A percentile compares a stretch with the other conserved stretches of the same genome.
Conservation (phyloP, 345 rosid genomes). For the Chamaenerion angustifolium region DNA sequence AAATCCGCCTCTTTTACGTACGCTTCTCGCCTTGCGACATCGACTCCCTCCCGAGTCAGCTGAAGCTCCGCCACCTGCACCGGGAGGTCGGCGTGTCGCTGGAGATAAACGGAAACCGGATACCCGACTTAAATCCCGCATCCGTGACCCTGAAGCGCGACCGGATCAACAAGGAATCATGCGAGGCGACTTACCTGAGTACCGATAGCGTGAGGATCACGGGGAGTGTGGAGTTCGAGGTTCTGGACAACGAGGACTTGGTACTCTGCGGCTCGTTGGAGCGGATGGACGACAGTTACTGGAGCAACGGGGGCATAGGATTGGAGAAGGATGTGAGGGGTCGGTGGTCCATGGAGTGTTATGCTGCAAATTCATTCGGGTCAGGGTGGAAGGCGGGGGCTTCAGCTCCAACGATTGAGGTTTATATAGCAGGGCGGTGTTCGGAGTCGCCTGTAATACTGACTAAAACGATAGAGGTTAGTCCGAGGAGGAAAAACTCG, state of each 20-base stretch:
- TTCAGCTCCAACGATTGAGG: slow-evolving; percentile 50
- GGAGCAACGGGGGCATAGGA: slow-evolving; percentile 25
- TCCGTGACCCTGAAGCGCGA: slow-evolving; percentile 62
- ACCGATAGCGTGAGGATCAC: slow-evolving; percentile 65
- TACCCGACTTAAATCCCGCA: slow-evolving; percentile 43
- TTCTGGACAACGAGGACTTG: slow-evolving; percentile 39
- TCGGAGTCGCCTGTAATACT: slow-evolving; percentile 63
- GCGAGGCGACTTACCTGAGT: slow-evolving; percentile 68
- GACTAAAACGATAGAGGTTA: slow-evolving; percentile 57
- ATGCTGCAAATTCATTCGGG: slow-evolving; percentile 28
- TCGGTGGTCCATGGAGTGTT: slow-evolving; percentile 68
- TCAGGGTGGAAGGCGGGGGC: slow-evolving; percentile 43
- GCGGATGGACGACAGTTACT: slow-evolving; percentile 15
- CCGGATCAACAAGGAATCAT: slow-evolving; percentile 59
- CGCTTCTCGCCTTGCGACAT: slow-evolving; percentile 54
- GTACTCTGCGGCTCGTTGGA: slow-evolving; percentile 59
- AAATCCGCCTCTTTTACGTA: slow-evolving; percentile 46
- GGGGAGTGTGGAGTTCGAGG: slow-evolving; percentile 68
- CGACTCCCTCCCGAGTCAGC: slow-evolving; percentile 49
- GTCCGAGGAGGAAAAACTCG: slow-evolving; percentile 44
- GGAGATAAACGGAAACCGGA: slow-evolving; percentile 64
- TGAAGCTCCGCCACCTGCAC: slow-evolving; percentile 60
- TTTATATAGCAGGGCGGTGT: slow-evolving; percentile 75
- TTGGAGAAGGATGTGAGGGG: slow-evolving; percentile 24
- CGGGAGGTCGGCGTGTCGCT: slow-evolving; percentile 50